These are phyloP conservation scores for Cenchrus americanus DNA, from an alignment of 176 grass and related monocot species.

Conservation along the genomic window DNA sequence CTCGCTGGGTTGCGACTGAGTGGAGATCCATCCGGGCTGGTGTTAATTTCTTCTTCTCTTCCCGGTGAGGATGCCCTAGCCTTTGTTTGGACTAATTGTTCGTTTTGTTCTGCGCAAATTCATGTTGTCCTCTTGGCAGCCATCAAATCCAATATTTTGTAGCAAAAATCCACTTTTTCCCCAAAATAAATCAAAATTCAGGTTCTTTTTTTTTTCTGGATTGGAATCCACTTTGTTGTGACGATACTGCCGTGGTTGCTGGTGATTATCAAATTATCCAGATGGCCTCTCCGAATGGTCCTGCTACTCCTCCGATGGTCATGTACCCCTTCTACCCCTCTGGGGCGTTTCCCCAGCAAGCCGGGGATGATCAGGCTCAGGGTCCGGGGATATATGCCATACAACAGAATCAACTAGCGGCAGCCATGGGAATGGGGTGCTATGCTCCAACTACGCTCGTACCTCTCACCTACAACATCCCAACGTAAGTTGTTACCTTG, in stretches of 20 bases:
- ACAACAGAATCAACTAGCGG: constrained; percentile 63
- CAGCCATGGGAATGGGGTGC: constrained; percentile 52
- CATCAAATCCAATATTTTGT: background rate
- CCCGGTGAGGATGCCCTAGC: background rate
- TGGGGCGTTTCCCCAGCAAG: constrained; percentile 52
- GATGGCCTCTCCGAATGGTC: constrained; percentile 30
- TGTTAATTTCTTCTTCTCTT: background rate
- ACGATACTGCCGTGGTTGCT: background rate
- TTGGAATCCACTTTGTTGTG: background rate
- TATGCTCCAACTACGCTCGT: constrained; percentile 61
- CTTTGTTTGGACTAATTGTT: background rate
- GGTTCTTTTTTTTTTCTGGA: background rate
- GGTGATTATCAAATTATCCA: constrained; percentile 1
- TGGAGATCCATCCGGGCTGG: background rate
- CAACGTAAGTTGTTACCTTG: constrained; percentile 58
- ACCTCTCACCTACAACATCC: constrained; percentile 80
- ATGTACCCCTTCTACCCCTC: constrained; percentile 45
- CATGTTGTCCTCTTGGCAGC: background rate
- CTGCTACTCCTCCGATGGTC: constrained; percentile 40
- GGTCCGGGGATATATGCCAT: constrained; percentile 91
- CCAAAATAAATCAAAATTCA: background rate
- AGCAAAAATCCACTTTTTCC: background rate
- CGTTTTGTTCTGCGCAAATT: background rate
- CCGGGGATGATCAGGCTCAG: constrained; percentile 58
- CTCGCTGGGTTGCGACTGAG: too few species aligned